These are phyloP conservation scores for Datura wrightii DNA, from an alignment of 257 asterid genomes.

Conservation along the genomic window DNA sequence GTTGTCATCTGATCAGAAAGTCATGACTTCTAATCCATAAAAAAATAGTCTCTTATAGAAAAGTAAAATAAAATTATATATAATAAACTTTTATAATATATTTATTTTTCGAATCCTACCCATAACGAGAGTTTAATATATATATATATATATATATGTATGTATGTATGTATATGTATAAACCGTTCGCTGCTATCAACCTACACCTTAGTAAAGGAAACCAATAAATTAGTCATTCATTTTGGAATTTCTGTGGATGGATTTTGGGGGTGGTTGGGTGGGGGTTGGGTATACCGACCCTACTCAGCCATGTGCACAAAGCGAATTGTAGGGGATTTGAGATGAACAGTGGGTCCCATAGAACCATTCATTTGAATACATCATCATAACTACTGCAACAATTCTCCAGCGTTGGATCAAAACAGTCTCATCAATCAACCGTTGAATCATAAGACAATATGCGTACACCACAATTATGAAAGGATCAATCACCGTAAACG, in stretches of 20 bases:
- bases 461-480: not conserved
- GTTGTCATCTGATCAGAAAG: fast-evolving
- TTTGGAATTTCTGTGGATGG: not conserved
- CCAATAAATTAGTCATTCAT: not conserved
- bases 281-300: not conserved
- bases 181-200: no score
- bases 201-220: not conserved
- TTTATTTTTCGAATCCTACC: no score
- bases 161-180: no score
- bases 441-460: not conserved
- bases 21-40: no score
- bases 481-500: not conserved
- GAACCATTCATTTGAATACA: slow-evolving; percentile 12
- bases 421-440: not conserved
- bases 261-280: not conserved
- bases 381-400: not conserved
- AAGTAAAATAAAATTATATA: no score
- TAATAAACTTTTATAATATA: no score
- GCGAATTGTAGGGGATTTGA: not conserved
- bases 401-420: not conserved
- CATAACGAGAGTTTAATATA: no score
- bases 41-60: no score
- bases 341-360: not conserved
- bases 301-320: not conserved
- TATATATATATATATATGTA: no score